A percentile compares a stretch with the other conserved stretches of the same genome.
Conservation (phyloP, 106 monocot species). For the Chionographis japonica region DNA sequence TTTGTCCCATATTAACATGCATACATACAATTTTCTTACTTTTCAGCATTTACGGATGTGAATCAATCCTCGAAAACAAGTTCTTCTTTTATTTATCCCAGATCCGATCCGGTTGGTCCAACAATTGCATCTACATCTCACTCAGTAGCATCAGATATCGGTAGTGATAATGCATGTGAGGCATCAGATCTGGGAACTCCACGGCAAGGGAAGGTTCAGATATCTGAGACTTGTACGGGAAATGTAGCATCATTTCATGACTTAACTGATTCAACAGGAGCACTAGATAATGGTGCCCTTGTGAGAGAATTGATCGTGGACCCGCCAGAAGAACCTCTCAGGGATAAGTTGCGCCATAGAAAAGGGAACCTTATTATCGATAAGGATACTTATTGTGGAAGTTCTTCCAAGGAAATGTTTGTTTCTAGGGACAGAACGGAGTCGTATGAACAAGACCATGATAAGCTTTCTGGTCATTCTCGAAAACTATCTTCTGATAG, state of each 20-base stretch:
- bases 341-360: constrained; percentile 4
- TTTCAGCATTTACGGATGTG: constrained; percentile 68
- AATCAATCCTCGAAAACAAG: constrained; percentile 28
- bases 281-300: constrained; percentile 19
- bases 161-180: constrained; percentile 59
- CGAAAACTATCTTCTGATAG: constrained; percentile 80
- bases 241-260: constrained; percentile 9
- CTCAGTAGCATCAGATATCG: constrained; percentile 53
- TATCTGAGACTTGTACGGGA: constrained; percentile 12
- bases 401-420: constrained; percentile 15
- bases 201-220: constrained; percentile 16
- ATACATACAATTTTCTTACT: constrained; percentile 13
- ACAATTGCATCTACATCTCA: constrained; percentile 37
- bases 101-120: constrained; percentile 16
- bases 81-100: constrained; percentile 9
- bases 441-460: constrained; percentile 30
- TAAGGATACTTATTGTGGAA: constrained; percentile 25
- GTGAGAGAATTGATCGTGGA: constrained; percentile 16
- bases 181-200: constrained; percentile 31
- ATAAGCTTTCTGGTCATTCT: constrained; percentile 51
- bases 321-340: constrained; percentile 25
- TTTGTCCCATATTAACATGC: neutral
- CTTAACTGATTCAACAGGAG: constrained; percentile 12
- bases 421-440: constrained; percentile 20
- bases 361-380: constrained; percentile 8